Evolutionary conservation across 768 basidiomycete genomes (phyloP), one percentile per base, ranked within the genome.

Genomic region (Pulveroboletus sp.): DNA sequence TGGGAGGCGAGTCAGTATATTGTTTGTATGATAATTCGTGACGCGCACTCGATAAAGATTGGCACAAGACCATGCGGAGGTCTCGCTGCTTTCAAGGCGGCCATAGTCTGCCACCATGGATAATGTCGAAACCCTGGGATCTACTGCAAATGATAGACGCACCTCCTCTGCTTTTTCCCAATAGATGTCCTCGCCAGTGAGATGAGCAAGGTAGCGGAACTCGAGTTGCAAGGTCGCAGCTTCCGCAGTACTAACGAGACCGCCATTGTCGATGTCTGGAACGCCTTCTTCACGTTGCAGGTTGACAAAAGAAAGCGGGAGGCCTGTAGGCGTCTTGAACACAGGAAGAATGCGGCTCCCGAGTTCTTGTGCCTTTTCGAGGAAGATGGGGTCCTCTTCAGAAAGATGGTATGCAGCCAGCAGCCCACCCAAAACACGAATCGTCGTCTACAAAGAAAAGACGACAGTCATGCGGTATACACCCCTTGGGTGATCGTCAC

Each of bases 171-270:
- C 90, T 53, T 81, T 85, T 47, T 78, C 72, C 93, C 93, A 94
- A 65, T 91, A 97, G 7, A 71, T 68, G 2, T 83, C 79, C 41
- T 94, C 81, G 11, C 79, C 88, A 0, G 89, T 91, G 37, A 96
- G 64, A 51, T 82, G 67, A 43, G 82, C 82, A n/a, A 98, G 74
- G 65, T 96, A 95, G 56, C 85, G 81, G 62, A 97, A 83, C 67
- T 96, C 94, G 17, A 98, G 79, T 67, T 96, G 92, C 20, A 95
- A 71, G 0, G 90, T 94, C 8, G 85, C 80, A n/a, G 83, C 85
- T 63, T 97, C 94, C 0, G 94, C 89, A 11, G 89, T 84, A 57
- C 84, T 86, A 41, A 86, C 80, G 13, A 87, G 68, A 1, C 79
- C 80, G 4, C 74, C 71, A 51, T 82, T 82, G 49, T 83, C 81